Base-by-base conservation (phyloP, 352 stramenopile species). In the Globisporangium camurandrum region DNA sequence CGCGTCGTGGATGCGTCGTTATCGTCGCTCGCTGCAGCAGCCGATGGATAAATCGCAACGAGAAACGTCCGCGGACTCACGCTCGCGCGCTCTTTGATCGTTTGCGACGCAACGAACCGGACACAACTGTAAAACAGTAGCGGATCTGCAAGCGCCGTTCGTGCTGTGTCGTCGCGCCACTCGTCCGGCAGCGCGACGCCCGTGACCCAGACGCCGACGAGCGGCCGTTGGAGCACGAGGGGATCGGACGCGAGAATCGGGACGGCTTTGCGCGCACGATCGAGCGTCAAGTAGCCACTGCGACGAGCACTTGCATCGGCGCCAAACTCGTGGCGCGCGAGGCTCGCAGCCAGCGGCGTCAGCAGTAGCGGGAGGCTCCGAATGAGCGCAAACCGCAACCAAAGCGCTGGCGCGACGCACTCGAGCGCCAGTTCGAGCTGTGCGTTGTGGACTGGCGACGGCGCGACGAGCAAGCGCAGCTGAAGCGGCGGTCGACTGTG, bases 161-260 rank as follows among this genome's bases (percentile, higher is more conserved):
- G 56, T 1, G 62, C 60, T 6, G 31, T 57, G 3, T 62, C 51
- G 19, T 67, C 56, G 26, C 78, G 49, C 67, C 71, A 82, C 12
- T 66, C 66, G 22, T 85, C 75, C 46, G 72, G 63, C 5, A 91
- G 58, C 11, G 69, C 54, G 3, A 88, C 57, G 26, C 80, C 80
- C 34, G 84, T 86, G 4, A 88, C 64, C 80, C 80, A 91, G 41
- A 91, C 20, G 12, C 80, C 80, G 1, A 91, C 75, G 45, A 88
- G 61, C 2, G 77, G 80, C 22, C 76, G 69, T 46, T 86, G 71
- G 4, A 77, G 46, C 36, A 87, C 72, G 14, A 91, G 63, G 40
- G 80, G 75, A 27, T 91, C 80, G 1, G 79, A 68, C 60, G 86
- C 79, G 9, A 91, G 62, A 41, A 91, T 40, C 12, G 80, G 75